Evolutionary conservation across 2,329 filamentous ascomycete species (phyloP), one percentile per base, ranked within the genome.

Genomic region (Cordyceps fumosorosea): DNA sequence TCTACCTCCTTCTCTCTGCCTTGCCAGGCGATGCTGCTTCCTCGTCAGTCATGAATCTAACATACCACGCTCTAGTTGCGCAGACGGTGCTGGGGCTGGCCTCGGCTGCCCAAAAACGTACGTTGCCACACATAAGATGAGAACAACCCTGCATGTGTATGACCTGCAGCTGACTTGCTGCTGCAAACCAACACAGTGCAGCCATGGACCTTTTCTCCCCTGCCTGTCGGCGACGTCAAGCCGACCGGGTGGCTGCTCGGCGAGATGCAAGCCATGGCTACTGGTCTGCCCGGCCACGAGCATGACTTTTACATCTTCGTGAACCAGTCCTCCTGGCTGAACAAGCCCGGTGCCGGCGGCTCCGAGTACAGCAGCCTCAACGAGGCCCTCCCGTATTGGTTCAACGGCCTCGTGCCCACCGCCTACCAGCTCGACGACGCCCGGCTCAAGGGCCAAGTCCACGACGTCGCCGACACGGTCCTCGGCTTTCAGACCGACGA

Each of bases 321-420:
- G 40, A 74, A 74, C 5, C 66, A 82, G 56, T 80, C 77, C 5
- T 74, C 75, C 14, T 86, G 82, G 82, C 67, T 75, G 0, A 64
- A 65, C 37, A 56, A 22, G 20, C 62, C 62, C 2, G 62, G 62
- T 24, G 45, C 22, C 48, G 81, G 81, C 1, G 78, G 80, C 3
- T 67, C 73, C 20, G 82, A 85, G 65, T 86, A 86, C 69, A 82
- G 78, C 62, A 73, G 71, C n/a, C 69, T 86, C 8, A 79, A 84
- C 65, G 84, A 86, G 72, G 81, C 77, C 0, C 74, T 81, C 22
- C 81, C 84, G 0, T 86, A 86, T 69, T 86, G 83, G 81, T 81
- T 84, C 70, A 86, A 86, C 66, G 80, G 79, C 2, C 72, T 85
- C 1, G 82, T 86, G 0, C 82, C 83, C 1, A 71, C 86, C 56